phyloP scores from a whole-genome alignment of 2,329 filamentous ascomycete genomes.

The Trichoderma hamatum region DNA sequence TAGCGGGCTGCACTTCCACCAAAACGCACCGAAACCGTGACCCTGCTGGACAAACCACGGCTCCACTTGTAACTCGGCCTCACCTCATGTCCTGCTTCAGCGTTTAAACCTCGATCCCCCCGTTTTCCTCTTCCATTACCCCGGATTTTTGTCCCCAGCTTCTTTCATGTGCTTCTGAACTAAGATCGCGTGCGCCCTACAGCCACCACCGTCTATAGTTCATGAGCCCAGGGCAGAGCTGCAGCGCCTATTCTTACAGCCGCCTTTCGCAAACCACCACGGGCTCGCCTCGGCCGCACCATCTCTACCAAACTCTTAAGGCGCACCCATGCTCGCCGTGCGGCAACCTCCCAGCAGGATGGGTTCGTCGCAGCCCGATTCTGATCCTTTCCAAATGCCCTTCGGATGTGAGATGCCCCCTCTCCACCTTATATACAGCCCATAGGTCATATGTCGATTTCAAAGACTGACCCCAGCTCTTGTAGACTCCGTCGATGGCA shows the following conservation, averaged over 20 bases:
- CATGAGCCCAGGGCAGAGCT: neutral
- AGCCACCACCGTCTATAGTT: neutral
- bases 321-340: conserved; percentile 61
- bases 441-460: neutral
- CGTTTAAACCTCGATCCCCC: conserved; percentile 25
- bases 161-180: conserved; percentile 27
- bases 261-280: conserved; percentile 8
- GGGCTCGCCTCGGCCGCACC: neutral
- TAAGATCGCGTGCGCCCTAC: conserved; percentile 25
- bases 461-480: conserved; percentile 26
- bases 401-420: conserved; percentile 66
- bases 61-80: conserved; percentile 28
- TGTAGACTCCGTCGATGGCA: conserved; percentile 50
- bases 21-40: conserved; percentile 17
- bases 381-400: conserved; percentile 55
- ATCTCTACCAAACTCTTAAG: conserved; percentile 28
- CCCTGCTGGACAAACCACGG: conserved; percentile 17
- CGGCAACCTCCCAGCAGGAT: conserved; percentile 58
- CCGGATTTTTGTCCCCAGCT: conserved; percentile 31
- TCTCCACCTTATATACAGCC: neutral
- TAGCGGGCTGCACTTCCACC: conserved; percentile 4
- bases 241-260: conserved; percentile 16
- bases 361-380: conserved; percentile 59
- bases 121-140: conserved; percentile 29
- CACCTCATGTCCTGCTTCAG: conserved; percentile 17